Conservation (phyloP, 2,329 filamentous ascomycete species). For the Lachnellula willkommii region DNA sequence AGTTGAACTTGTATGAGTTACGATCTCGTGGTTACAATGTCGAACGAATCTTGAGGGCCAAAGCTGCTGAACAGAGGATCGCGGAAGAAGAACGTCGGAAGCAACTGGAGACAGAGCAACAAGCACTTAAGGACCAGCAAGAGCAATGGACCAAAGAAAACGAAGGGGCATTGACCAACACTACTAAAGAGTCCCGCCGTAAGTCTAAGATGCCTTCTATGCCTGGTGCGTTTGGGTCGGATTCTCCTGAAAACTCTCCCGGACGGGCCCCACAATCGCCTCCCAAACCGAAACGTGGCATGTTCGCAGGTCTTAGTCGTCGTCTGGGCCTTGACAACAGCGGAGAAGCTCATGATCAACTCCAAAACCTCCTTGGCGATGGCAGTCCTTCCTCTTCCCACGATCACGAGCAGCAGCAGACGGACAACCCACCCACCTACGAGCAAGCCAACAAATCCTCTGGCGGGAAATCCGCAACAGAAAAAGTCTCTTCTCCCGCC, state of each 20-base stretch:
- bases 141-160: constrained; percentile 36
- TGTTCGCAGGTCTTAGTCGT: constrained; percentile 63
- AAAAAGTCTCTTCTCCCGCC: constrained; percentile 53
- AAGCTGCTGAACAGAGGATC: constrained; percentile 80
- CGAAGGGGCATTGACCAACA: constrained; percentile 11
- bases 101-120: constrained; percentile 67
- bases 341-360: constrained; percentile 38
- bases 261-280: constrained; percentile 4
- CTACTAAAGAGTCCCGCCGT: constrained; percentile 30
- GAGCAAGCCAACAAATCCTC: constrained; percentile 17
- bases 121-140: constrained; percentile 58
- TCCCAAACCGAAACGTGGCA: constrained; percentile 43
- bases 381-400: constrained; percentile 5
- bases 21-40: constrained; percentile 92
- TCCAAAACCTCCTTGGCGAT: constrained; percentile 39
- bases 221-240: constrained; percentile 66
- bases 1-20: constrained; percentile 74
- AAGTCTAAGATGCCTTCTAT: constrained; percentile 45
- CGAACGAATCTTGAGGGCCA: constrained; percentile 82
- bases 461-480: neutral
- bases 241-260: constrained; percentile 53
- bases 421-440: constrained; percentile 25
- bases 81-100: constrained; percentile 77
- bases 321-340: constrained; percentile 61
- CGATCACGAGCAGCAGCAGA: neutral